Evolutionary conservation across 2,329 filamentous ascomycete genomes (phyloP), one percentile per base, ranked within the genome.

Genomic region (Helicocarpus griseus): DNA sequence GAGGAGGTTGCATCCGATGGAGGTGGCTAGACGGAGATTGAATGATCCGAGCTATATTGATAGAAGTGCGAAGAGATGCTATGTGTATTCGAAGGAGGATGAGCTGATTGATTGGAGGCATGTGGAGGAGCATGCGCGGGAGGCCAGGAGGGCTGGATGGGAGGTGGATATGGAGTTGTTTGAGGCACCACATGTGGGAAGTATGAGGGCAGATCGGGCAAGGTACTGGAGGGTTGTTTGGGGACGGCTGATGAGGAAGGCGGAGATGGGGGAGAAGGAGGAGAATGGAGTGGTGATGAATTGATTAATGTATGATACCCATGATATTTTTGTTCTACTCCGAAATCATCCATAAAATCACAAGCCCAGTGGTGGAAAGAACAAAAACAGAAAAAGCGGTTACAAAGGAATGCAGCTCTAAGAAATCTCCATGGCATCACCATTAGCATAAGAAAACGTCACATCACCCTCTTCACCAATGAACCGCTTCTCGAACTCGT

Each of bases 401-500:
- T n/a, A n/a, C n/a, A n/a, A n/a, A n/a, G n/a, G 57, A 49, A 53
- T 17, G 39, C 33, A 44, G 46, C 50, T 39, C 59, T 71, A 83
- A 51, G 81, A 83, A 44, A 83, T 74, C 58, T 87, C 84, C 84
- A 87, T 87, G 1, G 79, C 80, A 67, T 87, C 84, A 35, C 79
- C 83, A 41, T 70, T 71, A 28, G 65, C 57, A 44, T 68, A 72
- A 14, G 77, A 67, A 62, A 97, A 82, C 55, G 83, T 86, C 26
- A 95, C 91, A 22, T 74, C 76, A 24, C 93, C 93, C 55, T 86
- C 82, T 56, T 95, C 85, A 56, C 89, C 88, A 67, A 98, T 96
- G 57, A 98, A 82, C 38, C 90, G 81, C 75, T 90, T 91, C 74
- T 97, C 93, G 54, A 86, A 95, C 57, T 95, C 87, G 53, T 79